Evolutionary conservation across 164 flowering plant genomes (phyloP).

Genomic region (Saururus chinensis): DNA sequence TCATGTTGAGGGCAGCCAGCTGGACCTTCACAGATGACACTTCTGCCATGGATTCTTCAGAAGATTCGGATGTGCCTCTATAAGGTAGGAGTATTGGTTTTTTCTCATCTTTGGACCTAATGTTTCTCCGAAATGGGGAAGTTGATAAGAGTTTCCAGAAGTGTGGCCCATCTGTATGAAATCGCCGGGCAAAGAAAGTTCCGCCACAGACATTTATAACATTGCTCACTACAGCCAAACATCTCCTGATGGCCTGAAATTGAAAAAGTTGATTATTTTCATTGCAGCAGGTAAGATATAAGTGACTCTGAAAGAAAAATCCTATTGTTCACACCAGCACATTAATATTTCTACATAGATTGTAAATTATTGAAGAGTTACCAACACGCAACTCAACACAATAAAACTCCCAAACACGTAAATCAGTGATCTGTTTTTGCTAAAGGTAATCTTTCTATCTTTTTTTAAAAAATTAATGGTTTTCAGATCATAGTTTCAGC

Average conservation of each 20-base stretch:
- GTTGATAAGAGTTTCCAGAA: conserved; percentile 73
- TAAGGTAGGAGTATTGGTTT: conserved; percentile 69
- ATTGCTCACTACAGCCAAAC: conserved; percentile 45
- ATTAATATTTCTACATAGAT: too few species aligned
- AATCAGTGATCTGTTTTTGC: too few species aligned
- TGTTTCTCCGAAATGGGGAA: conserved; percentile 47
- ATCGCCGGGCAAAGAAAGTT: conserved; percentile 88
- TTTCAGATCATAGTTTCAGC: too few species aligned
- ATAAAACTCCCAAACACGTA: too few species aligned
- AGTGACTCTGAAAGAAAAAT: neutral
- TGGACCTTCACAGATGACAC: conserved; percentile 70
- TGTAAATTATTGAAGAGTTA: too few species aligned
- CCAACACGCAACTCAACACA: too few species aligned
- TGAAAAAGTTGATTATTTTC: neutral
- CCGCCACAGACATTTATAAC: conserved; percentile 75
- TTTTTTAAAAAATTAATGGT: too few species aligned
- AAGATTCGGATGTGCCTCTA: conserved; percentile 23
- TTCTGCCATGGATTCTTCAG: conserved; percentile 56
- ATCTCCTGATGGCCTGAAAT: conserved; percentile 58
- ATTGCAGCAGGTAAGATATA: neutral
- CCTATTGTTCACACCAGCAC: neutral
- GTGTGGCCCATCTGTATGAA: conserved; percentile 66
- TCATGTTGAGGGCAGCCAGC: conserved; percentile 73
- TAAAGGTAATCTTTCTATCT: too few species aligned
- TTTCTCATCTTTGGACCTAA: conserved; percentile 24